These are phyloP conservation scores for Tetrahymena thermophila DNA, from an alignment of 73 alveolate species.

Conservation along the genomic window DNA sequence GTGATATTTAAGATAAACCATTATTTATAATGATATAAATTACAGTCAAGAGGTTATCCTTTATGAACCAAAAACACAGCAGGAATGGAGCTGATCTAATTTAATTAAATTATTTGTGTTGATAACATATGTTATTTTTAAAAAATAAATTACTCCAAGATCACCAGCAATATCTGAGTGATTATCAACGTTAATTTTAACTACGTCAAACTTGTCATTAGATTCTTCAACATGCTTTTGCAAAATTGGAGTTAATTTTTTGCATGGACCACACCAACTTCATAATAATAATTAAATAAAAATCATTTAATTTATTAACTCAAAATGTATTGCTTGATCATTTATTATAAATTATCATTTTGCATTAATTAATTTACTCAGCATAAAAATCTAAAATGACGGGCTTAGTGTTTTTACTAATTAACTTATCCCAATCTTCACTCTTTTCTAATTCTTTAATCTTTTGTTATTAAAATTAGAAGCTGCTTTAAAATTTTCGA, in stretches of 20 bases:
- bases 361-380: not conserved
- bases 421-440: not conserved
- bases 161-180: not conserved
- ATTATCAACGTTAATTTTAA: not conserved
- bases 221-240: not conserved
- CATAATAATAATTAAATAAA: not conserved
- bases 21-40: not conserved
- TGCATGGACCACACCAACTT: not conserved
- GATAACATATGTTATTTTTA: too few relatives aligned
- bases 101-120: too few relatives aligned
- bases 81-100: not conserved
- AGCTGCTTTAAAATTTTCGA: not conserved
- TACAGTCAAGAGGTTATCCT: not conserved
- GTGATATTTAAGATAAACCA: not conserved
- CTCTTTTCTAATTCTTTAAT: not conserved
- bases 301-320: not conserved
- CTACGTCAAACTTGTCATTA: not conserved
- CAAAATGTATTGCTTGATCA: too few relatives aligned
- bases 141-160: not conserved
- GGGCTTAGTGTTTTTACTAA: not conserved
- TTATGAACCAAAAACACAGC: not conserved
- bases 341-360: too few relatives aligned
- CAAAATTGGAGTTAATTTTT: not conserved
- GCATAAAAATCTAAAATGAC: not conserved
- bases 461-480: not conserved